A percentile compares a stretch with the other conserved stretches of the same genome.
Conservation (phyloP, 441 rosid species). For the Bocquillonia castaneifolia region DNA sequence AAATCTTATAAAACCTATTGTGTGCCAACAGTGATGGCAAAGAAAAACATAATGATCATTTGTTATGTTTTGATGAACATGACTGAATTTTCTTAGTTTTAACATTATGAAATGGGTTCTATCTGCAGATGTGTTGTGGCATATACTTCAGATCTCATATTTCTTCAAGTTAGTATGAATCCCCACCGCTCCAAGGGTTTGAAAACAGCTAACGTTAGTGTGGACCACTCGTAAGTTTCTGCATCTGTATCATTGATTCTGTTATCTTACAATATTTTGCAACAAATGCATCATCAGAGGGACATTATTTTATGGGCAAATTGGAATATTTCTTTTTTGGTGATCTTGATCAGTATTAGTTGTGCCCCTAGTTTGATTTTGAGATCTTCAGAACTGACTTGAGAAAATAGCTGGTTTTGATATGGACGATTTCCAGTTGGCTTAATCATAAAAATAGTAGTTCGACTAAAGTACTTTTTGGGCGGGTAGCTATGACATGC, state of each 20-base stretch:
- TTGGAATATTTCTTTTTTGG: background rate
- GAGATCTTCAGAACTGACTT: background rate
- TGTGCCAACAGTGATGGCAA: background rate
- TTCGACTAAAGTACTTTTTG: too few relatives aligned
- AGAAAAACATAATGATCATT: conserved; percentile 3
- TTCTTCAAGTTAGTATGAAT: conserved; percentile 69
- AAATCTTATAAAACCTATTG: background rate
- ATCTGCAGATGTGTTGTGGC: conserved; percentile 86
- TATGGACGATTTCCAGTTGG: background rate
- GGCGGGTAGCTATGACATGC: background rate
- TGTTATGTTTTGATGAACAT: conserved; percentile 1
- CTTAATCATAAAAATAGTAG: background rate
- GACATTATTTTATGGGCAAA: too few relatives aligned
- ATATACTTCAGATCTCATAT: conserved; percentile 78
- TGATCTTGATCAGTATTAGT: background rate
- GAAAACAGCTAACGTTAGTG: conserved; percentile 60
- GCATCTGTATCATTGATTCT: conserved; percentile 3
- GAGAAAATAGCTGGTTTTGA: background rate
- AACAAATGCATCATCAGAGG: background rate
- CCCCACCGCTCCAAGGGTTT: conserved; percentile 75
- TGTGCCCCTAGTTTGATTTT: background rate
- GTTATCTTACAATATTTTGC: background rate
- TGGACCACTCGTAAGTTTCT: conserved; percentile 83
- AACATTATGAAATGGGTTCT: conserved; percentile 17
- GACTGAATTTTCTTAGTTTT: background rate